Percentiles rank a stretch among this genome's conserved stretches.
Conservation (phyloP, 2,329 filamentous ascomycete species). For the Mycosphaerella sp. region DNA sequence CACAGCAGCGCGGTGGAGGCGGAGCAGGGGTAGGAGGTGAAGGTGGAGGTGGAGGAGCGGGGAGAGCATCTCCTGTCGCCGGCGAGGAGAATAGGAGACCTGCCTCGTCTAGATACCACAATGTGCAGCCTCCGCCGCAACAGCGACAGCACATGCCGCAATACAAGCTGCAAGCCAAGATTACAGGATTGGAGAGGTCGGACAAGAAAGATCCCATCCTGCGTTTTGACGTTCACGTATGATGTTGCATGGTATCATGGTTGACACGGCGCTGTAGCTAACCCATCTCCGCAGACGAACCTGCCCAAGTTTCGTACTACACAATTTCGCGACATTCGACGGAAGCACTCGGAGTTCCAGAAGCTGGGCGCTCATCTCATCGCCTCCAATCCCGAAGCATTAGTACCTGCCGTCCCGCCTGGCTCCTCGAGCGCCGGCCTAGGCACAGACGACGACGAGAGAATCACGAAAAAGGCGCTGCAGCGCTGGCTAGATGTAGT, state of each 20-base stretch:
- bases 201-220: slow-evolving; percentile 94
- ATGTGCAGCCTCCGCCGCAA: slow-evolving; percentile 33
- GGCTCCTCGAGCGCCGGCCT: slow-evolving; percentile 89
- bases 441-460: slow-evolving; percentile 93
- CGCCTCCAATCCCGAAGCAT: slow-evolving; percentile 91
- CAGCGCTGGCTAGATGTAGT: slow-evolving; percentile 95
- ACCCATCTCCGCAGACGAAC: slow-evolving; percentile 66
- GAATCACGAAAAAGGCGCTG: slow-evolving; percentile 77
- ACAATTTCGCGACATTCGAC: slow-evolving; percentile 94
- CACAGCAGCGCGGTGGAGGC: slow-evolving; percentile 15
- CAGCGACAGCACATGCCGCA: slow-evolving; percentile 32
- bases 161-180: slow-evolving; percentile 80
- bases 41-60: background rate
- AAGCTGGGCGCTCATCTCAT: slow-evolving; percentile 96
- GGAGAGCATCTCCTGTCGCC: background rate
- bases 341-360: slow-evolving; percentile 89
- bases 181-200: slow-evolving; percentile 84
- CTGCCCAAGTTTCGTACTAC: slow-evolving; percentile 97
- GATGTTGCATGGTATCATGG: slow-evolving; percentile 29
- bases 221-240: slow-evolving; percentile 92
- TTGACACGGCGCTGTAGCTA: background rate
- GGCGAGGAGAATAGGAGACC: slow-evolving; percentile 29
- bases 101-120: slow-evolving; percentile 29
- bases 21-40: too few relatives aligned
- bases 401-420: slow-evolving; percentile 92